Percentiles rank a stretch among this genome's conserved stretches.
Evolutionary conservation across 2,329 filamentous ascomycete genomes (phyloP).

Genomic region (Aspergillus sp.): DNA sequence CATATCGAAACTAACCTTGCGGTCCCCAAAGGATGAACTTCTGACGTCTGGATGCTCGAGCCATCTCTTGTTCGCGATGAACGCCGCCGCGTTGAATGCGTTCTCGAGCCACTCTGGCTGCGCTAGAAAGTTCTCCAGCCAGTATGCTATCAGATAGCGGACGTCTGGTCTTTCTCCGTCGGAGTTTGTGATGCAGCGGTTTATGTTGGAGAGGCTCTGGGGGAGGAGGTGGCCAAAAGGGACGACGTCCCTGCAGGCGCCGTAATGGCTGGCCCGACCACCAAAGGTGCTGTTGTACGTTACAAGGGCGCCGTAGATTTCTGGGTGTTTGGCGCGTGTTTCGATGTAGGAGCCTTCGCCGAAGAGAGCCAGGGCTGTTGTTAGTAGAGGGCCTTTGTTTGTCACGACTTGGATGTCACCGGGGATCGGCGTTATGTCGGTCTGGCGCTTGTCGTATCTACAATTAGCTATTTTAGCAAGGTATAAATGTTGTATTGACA

Average conservation of each 20-base stretch:
- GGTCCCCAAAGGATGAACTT: fast-evolving
- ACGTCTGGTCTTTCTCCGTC: neutral
- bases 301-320: neutral
- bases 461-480: neutral
- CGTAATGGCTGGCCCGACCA: too few relatives aligned
- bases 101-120: neutral
- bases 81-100: neutral
- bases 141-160: neutral
- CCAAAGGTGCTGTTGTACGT: neutral
- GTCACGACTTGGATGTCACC: neutral
- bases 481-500: too few relatives aligned
- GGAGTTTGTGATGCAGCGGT: neutral
- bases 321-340: conserved; percentile 3
- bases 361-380: conserved; percentile 23
- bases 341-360: conserved; percentile 23
- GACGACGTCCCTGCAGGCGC: neutral
- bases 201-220: too few relatives aligned
- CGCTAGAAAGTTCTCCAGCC: neutral
- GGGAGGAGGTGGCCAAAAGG: neutral
- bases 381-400: conserved; percentile 23
- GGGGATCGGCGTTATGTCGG: neutral
- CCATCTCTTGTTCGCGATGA: neutral
- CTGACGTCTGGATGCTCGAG: neutral
- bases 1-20: neutral
- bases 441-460: neutral